These are phyloP conservation scores for Rosa chinensis DNA, from an alignment of 306 rosid species.

Conservation along the genomic window DNA sequence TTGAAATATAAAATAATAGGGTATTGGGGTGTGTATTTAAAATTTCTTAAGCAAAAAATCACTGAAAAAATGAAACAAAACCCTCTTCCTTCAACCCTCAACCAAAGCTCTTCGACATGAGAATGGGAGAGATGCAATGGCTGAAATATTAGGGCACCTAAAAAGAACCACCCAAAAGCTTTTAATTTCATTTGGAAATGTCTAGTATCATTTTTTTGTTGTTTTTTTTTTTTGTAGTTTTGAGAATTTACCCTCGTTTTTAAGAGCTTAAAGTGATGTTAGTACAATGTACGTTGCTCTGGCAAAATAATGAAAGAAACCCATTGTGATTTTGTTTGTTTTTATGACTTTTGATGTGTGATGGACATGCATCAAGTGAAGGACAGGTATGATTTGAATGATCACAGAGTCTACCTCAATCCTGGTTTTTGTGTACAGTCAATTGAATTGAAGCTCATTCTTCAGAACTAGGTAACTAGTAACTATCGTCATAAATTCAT, in stretches of 20 bases:
- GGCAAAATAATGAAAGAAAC: background rate
- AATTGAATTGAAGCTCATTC: background rate
- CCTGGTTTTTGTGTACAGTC: background rate
- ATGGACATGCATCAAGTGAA: background rate
- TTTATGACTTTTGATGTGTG: background rate
- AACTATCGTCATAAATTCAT: background rate
- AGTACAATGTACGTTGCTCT: background rate
- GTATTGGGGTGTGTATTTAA: too few species aligned
- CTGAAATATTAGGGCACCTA: background rate
- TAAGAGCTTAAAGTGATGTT: background rate
- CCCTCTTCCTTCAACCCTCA: background rate
- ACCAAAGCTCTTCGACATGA: background rate
- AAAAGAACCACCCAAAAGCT: background rate
- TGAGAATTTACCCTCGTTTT: background rate
- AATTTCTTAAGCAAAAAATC: background rate
- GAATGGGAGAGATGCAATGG: background rate
- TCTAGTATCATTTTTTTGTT: background rate
- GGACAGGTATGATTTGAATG: background rate
- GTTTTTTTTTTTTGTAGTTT: background rate
- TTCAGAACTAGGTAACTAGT: constrained; percentile 2
- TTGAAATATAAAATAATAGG: too few species aligned
- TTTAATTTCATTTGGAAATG: background rate
- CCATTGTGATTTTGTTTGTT: background rate
- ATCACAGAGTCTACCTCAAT: background rate
- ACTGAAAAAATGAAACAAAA: background rate